Conservation (phyloP, 2,329 filamentous ascomycete species). For the Ascochyta rabiei region DNA sequence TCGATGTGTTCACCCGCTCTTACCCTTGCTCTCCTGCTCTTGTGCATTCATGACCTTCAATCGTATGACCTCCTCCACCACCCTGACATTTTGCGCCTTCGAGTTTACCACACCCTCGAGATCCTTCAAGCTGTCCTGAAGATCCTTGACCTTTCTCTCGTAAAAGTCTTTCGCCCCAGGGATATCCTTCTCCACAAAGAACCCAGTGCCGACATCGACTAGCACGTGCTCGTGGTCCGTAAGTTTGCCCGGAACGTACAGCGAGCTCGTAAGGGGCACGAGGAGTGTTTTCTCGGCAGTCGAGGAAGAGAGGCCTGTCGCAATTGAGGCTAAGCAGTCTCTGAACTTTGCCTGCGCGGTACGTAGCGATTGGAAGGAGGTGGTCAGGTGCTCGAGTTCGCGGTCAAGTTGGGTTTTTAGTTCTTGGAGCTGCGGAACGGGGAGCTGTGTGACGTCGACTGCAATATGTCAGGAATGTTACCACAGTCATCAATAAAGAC, state of each 20-base stretch:
- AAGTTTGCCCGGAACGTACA: conserved; percentile 88
- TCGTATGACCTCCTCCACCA: conserved; percentile 77
- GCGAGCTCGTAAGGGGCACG: conserved; percentile 91
- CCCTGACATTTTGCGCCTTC: conserved; percentile 83
- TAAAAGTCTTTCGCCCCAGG: conserved; percentile 71
- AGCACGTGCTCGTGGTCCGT: conserved; percentile 57
- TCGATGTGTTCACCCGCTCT: conserved; percentile 24
- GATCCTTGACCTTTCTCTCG: conserved; percentile 68
- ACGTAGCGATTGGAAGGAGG: conserved; percentile 87
- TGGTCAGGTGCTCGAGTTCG: conserved; percentile 92
- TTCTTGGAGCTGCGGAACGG: conserved; percentile 81
- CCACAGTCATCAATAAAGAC: neutral
- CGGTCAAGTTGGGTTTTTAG: conserved; percentile 97
- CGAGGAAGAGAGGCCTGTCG: conserved; percentile 58
- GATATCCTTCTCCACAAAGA: conserved; percentile 85
- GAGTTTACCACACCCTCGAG: conserved; percentile 71
- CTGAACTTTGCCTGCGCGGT: conserved; percentile 89
- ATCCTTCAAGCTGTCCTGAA: conserved; percentile 69
- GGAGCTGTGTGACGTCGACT: conserved; percentile 77
- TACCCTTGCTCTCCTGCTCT: conserved; percentile 34
- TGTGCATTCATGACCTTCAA: conserved; percentile 46
- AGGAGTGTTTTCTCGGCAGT: conserved; percentile 67
- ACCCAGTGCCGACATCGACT: conserved; percentile 92
- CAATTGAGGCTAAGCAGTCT: conserved; percentile 83
- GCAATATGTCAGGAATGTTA: conserved; percentile 10